Evolutionary conservation across 2,329 filamentous ascomycete species (phyloP).

Genomic region (Phyllosticta citrichinensis): DNA sequence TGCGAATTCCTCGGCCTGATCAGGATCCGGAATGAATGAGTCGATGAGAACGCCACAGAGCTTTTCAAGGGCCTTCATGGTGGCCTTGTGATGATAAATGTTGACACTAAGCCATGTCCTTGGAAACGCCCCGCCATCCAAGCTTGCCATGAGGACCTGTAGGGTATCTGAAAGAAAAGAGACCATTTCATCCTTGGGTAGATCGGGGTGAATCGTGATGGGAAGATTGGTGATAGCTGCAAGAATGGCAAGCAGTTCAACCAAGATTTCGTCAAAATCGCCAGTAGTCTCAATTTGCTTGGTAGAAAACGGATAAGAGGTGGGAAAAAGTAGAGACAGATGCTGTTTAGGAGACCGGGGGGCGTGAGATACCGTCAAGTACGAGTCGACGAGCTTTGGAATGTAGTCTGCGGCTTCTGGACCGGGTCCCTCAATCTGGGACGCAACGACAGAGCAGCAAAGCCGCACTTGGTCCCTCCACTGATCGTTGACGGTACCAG

Average conservation of each 20-base stretch:
- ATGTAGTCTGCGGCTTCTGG: conserved; percentile 81
- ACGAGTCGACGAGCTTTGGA: conserved; percentile 83
- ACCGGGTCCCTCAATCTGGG: conserved; percentile 67
- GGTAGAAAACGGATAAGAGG: conserved; percentile 76
- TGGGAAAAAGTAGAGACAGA: conserved; percentile 83
- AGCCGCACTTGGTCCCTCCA: conserved; percentile 90
- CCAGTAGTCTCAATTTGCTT: conserved; percentile 52
- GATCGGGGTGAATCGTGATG: conserved; percentile 63
- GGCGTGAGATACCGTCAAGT: conserved; percentile 62
- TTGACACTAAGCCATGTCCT: conserved; percentile 83
- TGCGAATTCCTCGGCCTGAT: conserved; percentile 85
- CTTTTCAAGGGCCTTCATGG: conserved; percentile 76
- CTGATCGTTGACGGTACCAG: conserved; percentile 63
- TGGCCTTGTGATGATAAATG: conserved; percentile 85
- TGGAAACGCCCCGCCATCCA: conserved; percentile 84
- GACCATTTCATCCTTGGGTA: conserved; percentile 63
- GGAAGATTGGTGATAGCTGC: conserved; percentile 70
- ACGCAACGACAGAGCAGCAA: conserved; percentile 85
- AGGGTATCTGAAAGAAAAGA: conserved; percentile 69
- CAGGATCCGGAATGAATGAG: conserved; percentile 74
- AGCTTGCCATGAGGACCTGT: conserved; percentile 77
- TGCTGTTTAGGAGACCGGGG: conserved; percentile 47
- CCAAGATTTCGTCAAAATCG: conserved; percentile 73
- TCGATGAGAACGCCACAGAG: conserved; percentile 71
- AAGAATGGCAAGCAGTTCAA: conserved; percentile 81